A percentile compares a stretch with the other conserved stretches of the same genome.
Evolutionary conservation across 2,329 filamentous ascomycete genomes (phyloP).

Genomic region (Myrmaecium sp.): DNA sequence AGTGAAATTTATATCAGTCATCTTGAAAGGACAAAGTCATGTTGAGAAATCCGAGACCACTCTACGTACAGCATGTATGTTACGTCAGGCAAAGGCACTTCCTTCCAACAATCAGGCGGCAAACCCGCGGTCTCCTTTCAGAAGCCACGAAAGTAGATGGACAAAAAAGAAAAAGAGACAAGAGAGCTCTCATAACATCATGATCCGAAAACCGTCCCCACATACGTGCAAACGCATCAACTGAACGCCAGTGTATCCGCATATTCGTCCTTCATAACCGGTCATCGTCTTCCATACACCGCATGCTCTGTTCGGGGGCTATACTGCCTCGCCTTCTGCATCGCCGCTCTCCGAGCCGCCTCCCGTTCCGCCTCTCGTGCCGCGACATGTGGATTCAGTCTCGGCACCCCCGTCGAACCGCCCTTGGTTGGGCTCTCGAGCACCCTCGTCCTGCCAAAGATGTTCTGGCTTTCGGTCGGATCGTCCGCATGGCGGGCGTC

Average conservation of each 20-base stretch:
- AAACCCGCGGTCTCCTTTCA: neutral
- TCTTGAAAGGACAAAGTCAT: no score
- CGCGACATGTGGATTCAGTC: neutral
- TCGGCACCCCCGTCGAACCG: neutral
- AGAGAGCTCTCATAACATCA: neutral
- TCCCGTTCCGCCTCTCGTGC: conserved; percentile 3
- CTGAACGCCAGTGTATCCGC: neutral
- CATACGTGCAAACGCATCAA: neutral
- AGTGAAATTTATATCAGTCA: no score
- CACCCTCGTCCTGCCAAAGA: conserved; percentile 19
- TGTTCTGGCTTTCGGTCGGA: conserved; percentile 12
- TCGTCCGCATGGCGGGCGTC: conserved; percentile 27
- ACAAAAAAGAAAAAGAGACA: neutral
- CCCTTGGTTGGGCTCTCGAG: conserved; percentile 3
- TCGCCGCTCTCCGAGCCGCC: conserved; percentile 6
- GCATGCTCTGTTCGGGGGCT: conserved; percentile 20
- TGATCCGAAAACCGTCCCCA: neutral
- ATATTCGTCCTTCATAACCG: neutral
- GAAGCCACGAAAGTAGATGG: neutral
- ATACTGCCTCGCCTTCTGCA: conserved; percentile 4
- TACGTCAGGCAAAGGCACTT: no score
- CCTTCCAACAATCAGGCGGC: no score
- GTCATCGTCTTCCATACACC: conserved; percentile 19
- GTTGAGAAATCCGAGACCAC: no score
- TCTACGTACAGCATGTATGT: no score